A percentile compares a stretch with the other conserved stretches of the same genome.
Conservation (phyloP, 2,329 filamentous ascomycete species). For the Fusarium sp. region DNA sequence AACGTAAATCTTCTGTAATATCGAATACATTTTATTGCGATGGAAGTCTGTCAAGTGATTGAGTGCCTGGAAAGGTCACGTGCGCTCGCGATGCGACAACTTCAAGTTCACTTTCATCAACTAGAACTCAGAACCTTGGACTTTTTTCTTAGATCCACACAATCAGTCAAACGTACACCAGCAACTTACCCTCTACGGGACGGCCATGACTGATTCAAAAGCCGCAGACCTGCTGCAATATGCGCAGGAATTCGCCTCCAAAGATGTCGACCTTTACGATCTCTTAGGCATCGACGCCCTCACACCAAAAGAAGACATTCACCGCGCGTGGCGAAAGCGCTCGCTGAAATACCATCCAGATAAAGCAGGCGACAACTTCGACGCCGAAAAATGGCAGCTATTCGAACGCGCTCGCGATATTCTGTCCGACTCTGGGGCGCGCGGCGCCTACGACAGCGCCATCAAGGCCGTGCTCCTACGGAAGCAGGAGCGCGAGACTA, state of each 20-base stretch:
- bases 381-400: slow-evolving; percentile 86
- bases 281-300: slow-evolving; percentile 78
- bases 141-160: not conserved
- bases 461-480: slow-evolving; percentile 80
- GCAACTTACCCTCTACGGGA: not conserved
- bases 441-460: slow-evolving; percentile 83
- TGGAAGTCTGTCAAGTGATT: not conserved
- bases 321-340: slow-evolving; percentile 86
- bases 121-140: not conserved
- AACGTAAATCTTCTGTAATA: not conserved
- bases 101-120: slow-evolving; percentile 15
- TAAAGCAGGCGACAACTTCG: slow-evolving; percentile 83
- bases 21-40: not conserved
- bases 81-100: slow-evolving; percentile 37
- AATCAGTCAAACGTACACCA: slow-evolving; percentile 1
- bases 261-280: slow-evolving; percentile 82
- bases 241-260: slow-evolving; percentile 72
- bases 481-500: slow-evolving; percentile 78
- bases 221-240: slow-evolving; percentile 67
- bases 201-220: slow-evolving; percentile 54
- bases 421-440: slow-evolving; percentile 78
- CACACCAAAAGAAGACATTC: slow-evolving; percentile 79
- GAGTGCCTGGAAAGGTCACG: slow-evolving; percentile 21
- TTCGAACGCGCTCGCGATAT: slow-evolving; percentile 91
- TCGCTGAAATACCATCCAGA: slow-evolving; percentile 95